Percentiles rank a stretch among this genome's conserved stretches.
These are phyloP conservation scores for Cyclotella cryptica DNA, from an alignment of 108 stramenopile genomes.

Conservation along the genomic window DNA sequence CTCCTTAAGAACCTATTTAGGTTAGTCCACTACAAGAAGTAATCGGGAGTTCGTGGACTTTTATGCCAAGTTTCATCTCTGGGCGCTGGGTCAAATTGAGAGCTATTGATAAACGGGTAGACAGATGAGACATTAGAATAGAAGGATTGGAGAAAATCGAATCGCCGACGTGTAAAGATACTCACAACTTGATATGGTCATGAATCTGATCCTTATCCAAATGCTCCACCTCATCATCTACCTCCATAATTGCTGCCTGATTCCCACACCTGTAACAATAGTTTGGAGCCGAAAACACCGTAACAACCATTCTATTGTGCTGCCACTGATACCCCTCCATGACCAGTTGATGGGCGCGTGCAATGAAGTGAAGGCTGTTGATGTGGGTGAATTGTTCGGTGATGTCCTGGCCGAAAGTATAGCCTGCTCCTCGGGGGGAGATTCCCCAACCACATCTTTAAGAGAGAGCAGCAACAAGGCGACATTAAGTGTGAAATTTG, in stretches of 20 bases:
- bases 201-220: constrained; percentile 69
- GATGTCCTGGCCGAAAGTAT: constrained; percentile 96
- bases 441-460: constrained; percentile 84
- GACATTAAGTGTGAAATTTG: neutral
- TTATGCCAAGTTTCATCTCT: constrained; percentile 86
- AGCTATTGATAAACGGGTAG: constrained; percentile 35
- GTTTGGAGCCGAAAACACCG: constrained; percentile 97
- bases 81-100: constrained; percentile 83
- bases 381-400: constrained; percentile 93
- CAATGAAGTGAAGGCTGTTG: constrained; percentile 91
- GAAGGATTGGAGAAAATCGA: constrained; percentile 3
- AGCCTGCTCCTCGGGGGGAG: constrained; percentile 91
- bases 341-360: constrained; percentile 96
- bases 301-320: constrained; percentile 90
- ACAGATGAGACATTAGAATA: neutral
- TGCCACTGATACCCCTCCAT: constrained; percentile 95
- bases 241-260: constrained; percentile 97
- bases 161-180: constrained; percentile 8
- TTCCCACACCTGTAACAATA: constrained; percentile 98
- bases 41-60: constrained; percentile 81
- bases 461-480: neutral
- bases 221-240: constrained; percentile 60
- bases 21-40: constrained; percentile 65
- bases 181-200: constrained; percentile 78
- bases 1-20: neutral